These are phyloP conservation scores for Licmophora abbreviata DNA, from an alignment of 108 stramenopile species.

Conservation along the genomic window DNA sequence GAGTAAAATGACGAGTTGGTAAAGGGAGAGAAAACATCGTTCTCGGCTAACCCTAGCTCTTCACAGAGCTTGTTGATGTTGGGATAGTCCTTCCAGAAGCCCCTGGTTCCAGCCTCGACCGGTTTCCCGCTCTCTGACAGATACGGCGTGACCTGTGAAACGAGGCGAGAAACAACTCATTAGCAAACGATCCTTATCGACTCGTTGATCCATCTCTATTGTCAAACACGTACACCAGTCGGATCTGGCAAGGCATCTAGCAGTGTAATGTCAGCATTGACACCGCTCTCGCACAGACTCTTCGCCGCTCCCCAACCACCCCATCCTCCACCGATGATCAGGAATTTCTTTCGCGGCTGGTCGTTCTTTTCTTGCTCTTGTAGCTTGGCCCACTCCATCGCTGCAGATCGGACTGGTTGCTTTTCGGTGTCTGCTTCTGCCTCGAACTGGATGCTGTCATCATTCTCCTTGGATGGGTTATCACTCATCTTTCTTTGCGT, in stretches of 20 bases:
- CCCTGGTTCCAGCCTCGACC: slow-evolving; percentile 82
- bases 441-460: no score
- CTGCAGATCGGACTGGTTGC: slow-evolving; percentile 6
- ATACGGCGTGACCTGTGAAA: slow-evolving; percentile 32
- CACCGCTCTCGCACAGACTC: slow-evolving; percentile 58
- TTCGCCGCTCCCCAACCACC: slow-evolving; percentile 93
- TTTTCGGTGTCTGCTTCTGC: no score
- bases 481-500: no score
- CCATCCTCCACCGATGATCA: slow-evolving; percentile 90
- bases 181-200: no score
- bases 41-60: slow-evolving; percentile 49
- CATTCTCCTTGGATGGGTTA: no score
- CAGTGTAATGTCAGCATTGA: slow-evolving; percentile 58
- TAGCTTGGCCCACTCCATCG: slow-evolving; percentile 13
- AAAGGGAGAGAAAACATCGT: slow-evolving; percentile 79
- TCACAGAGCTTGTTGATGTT: slow-evolving; percentile 80
- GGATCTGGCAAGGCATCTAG: slow-evolving; percentile 84
- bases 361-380: slow-evolving; percentile 11
- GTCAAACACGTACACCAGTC: slow-evolving; percentile 49
- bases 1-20: slow-evolving; percentile 90
- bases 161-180: no score
- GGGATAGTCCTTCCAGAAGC: slow-evolving; percentile 95
- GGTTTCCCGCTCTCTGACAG: slow-evolving; percentile 69
- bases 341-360: slow-evolving; percentile 41
- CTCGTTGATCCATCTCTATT: no score